Evolutionary conservation across 345 rosid genomes (phyloP).

Genomic region (Ailanthus altissimus): DNA sequence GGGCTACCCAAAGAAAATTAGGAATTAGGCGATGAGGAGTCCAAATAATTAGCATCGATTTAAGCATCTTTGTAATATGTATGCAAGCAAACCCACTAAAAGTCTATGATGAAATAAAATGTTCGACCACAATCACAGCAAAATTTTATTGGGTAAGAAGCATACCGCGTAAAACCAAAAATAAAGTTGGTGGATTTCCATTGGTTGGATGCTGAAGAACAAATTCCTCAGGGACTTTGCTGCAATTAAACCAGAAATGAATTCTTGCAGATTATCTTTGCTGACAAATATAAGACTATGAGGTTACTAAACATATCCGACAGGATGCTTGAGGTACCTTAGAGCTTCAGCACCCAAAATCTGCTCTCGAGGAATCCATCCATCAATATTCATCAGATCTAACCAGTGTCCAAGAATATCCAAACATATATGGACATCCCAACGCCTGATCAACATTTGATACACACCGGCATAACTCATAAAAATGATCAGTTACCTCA

Average conservation of each 20-base stretch:
- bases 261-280: slow-evolving; percentile 1
- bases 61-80: background rate
- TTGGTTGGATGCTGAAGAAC: slow-evolving; percentile 76
- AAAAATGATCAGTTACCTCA: slow-evolving; percentile 16
- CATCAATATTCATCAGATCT: slow-evolving; percentile 88
- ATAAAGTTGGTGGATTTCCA: slow-evolving; percentile 91
- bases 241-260: slow-evolving; percentile 48
- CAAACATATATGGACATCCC: slow-evolving; percentile 80
- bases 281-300: slow-evolving; percentile 14
- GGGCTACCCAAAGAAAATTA: background rate
- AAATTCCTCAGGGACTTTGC: slow-evolving; percentile 80
- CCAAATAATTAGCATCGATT: background rate
- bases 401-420: slow-evolving; percentile 96
- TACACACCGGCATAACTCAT: slow-evolving; percentile 9
- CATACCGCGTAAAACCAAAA: slow-evolving; percentile 81
- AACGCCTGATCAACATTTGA: slow-evolving; percentile 62
- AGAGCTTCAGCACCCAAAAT: slow-evolving; percentile 90
- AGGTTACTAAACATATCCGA: slow-evolving; percentile 18
- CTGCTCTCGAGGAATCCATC: slow-evolving; percentile 98
- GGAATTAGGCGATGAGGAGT: background rate
- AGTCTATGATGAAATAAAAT: slow-evolving; percentile 12
- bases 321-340: slow-evolving; percentile 46
- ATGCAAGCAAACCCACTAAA: background rate
- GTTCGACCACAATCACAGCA: background rate
- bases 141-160: background rate